phyloP scores from a whole-genome alignment of 2,329 filamentous ascomycete genomes.

The Metarhizium anisopliae region DNA sequence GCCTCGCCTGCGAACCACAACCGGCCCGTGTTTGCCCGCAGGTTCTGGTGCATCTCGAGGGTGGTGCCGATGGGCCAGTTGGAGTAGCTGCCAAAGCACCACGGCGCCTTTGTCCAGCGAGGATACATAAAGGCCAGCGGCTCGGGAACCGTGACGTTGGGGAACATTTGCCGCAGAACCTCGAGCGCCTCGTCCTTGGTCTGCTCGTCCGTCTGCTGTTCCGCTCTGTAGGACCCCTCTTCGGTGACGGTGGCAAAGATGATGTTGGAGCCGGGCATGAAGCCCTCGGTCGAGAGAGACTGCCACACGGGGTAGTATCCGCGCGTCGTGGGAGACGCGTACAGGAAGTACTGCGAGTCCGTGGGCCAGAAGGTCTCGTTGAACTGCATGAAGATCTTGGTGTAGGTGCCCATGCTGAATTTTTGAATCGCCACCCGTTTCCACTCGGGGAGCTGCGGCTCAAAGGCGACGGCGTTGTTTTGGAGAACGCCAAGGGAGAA shows the following conservation, averaged over 20 bases:
- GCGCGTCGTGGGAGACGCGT: slow-evolving; percentile 31
- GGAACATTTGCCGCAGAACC: slow-evolving; percentile 54
- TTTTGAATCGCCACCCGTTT: slow-evolving; percentile 54
- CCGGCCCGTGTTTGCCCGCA: slow-evolving; percentile 52
- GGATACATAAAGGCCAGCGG: slow-evolving; percentile 54
- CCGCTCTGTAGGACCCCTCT: slow-evolving; percentile 46
- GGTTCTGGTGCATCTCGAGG: slow-evolving; percentile 57
- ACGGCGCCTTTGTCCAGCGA: slow-evolving; percentile 20
- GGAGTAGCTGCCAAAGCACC: slow-evolving; percentile 53
- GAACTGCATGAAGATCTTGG: slow-evolving; percentile 65
- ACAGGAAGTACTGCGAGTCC: slow-evolving; percentile 34
- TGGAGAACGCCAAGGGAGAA: slow-evolving; percentile 63
- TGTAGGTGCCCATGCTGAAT: slow-evolving; percentile 64
- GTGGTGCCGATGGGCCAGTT: slow-evolving; percentile 59
- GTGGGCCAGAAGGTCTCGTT: slow-evolving; percentile 54
- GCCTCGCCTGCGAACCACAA: slow-evolving; percentile 60
- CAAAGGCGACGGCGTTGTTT: slow-evolving; percentile 48
- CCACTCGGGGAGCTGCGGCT: slow-evolving; percentile 52
- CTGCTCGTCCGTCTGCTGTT: slow-evolving; percentile 48
- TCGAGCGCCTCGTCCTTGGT: slow-evolving; percentile 48
- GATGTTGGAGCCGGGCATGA: slow-evolving; percentile 53
- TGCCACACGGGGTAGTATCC: slow-evolving; percentile 52
- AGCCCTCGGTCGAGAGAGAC: slow-evolving; percentile 47
- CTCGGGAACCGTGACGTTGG: slow-evolving; percentile 44
- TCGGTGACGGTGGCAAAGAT: slow-evolving; percentile 56